These are phyloP conservation scores for Mucor lusitanicus DNA, from an alignment of 371 early-diverging fungal genomes.

Conservation along the genomic window DNA sequence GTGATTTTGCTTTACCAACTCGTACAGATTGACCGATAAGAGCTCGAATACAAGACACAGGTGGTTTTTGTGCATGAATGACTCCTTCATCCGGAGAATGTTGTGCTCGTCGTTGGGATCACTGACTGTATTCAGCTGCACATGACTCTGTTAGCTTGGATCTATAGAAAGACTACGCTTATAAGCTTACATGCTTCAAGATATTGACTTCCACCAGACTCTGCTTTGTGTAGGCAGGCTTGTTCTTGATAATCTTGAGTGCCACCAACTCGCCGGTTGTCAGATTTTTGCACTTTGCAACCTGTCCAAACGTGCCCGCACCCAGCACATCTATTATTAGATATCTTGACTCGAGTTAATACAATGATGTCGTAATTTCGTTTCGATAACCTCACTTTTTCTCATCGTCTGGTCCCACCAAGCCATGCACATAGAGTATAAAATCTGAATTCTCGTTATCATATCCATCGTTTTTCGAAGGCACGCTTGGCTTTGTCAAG, in stretches of 20 bases:
- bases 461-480: slow-evolving; percentile 82
- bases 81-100: slow-evolving; percentile 85
- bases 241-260: slow-evolving; percentile 97
- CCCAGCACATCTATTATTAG: slow-evolving; percentile 93
- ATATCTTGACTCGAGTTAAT: slow-evolving; percentile 52
- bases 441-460: slow-evolving; percentile 94
- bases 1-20: slow-evolving; percentile 94
- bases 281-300: slow-evolving; percentile 90
- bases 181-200: slow-evolving; percentile 69
- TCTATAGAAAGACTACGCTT: not conserved
- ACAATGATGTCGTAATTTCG: not conserved
- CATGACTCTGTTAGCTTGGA: not conserved
- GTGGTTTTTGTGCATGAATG: slow-evolving; percentile 94
- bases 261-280: slow-evolving; percentile 88
- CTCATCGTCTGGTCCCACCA: slow-evolving; percentile 30
- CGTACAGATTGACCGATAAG: slow-evolving; percentile 95
- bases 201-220: slow-evolving; percentile 95
- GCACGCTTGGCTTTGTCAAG: slow-evolving; percentile 88
- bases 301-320: slow-evolving; percentile 98
- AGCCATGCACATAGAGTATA: slow-evolving; percentile 92
- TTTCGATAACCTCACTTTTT: not conserved
- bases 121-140: slow-evolving; percentile 78
- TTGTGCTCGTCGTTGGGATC: slow-evolving; percentile 87
- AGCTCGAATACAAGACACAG: slow-evolving; percentile 96
- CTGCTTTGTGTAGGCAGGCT: slow-evolving; percentile 94